phyloP scores from a whole-genome alignment of 768 basidiomycete species.

The Pisolithus albus region DNA sequence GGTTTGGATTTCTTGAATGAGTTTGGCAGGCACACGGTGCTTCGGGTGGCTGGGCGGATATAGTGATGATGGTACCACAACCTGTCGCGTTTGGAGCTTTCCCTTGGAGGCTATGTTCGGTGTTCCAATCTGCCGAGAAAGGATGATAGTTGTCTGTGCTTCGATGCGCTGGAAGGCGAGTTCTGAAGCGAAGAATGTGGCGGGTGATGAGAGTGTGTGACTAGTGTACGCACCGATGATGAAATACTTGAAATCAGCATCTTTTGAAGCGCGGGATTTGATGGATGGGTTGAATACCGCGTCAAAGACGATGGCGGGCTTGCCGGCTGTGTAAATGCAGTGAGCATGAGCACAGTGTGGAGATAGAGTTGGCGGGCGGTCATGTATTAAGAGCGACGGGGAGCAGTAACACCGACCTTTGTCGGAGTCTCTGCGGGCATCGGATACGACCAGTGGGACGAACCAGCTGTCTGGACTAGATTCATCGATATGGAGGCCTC shows the following conservation, averaged over 20 bases:
- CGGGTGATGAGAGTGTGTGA: slow-evolving; percentile 2
- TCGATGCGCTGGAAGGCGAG: slow-evolving; percentile 64
- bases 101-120: slow-evolving; percentile 79
- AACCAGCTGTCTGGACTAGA: slow-evolving; percentile 42
- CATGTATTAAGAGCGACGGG: slow-evolving; percentile 3
- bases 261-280: slow-evolving; percentile 51
- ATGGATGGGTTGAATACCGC: slow-evolving; percentile 57
- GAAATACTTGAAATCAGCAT: slow-evolving; percentile 62
- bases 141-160: slow-evolving; percentile 46
- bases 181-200: slow-evolving; percentile 36
- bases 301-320: slow-evolving; percentile 65
- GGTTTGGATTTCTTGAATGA: slow-evolving; percentile 32
- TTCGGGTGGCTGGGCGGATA: slow-evolving; percentile 23
- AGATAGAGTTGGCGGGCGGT: slow-evolving; percentile 8
- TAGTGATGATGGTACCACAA: slow-evolving; percentile 44
- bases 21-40: slow-evolving; percentile 7
- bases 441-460: slow-evolving; percentile 68
- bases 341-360: slow-evolving; percentile 5
- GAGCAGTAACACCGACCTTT: slow-evolving; percentile 45
- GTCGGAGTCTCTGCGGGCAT: slow-evolving; percentile 54
- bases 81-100: slow-evolving; percentile 50
- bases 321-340: slow-evolving; percentile 46
- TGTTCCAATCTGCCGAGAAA: slow-evolving; percentile 63
- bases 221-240: slow-evolving; percentile 48
- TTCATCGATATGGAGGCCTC: slow-evolving; percentile 39